Percentiles rank a stretch among this genome's conserved stretches.
phyloP scores from a whole-genome alignment of 2,329 filamentous ascomycete species.

The Ascochyta koolunga region DNA sequence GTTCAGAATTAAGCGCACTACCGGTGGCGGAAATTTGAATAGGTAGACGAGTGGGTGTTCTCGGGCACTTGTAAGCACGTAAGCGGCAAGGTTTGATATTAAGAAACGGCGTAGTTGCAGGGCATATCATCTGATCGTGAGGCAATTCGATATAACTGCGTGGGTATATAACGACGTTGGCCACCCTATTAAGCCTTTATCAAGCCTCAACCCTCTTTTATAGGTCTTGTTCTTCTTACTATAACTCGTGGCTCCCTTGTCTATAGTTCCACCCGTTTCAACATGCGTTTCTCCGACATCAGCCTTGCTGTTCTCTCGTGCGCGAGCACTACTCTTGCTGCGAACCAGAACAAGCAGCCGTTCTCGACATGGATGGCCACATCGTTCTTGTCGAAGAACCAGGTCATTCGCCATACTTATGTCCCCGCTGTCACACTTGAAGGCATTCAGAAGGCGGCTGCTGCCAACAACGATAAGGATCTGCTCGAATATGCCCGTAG shows the following conservation, averaged over 20 bases:
- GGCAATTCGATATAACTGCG: not conserved
- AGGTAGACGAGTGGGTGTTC: slow-evolving; percentile 13
- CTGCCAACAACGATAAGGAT: slow-evolving; percentile 51
- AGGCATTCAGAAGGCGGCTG: slow-evolving; percentile 55
- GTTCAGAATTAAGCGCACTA: slow-evolving; percentile 17
- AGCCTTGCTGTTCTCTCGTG: slow-evolving; percentile 30
- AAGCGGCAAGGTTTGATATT: slow-evolving; percentile 25
- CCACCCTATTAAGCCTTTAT: slow-evolving; percentile 7
- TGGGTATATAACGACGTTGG: slow-evolving; percentile 11
- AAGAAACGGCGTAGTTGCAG: slow-evolving; percentile 6
- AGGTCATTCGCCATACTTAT: slow-evolving; percentile 52
- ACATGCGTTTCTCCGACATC: slow-evolving; percentile 35
- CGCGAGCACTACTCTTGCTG: slow-evolving; percentile 30
- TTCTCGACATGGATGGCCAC: slow-evolving; percentile 54
- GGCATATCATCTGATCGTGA: slow-evolving; percentile 6
- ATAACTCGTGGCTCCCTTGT: slow-evolving; percentile 15
- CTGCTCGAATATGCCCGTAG: slow-evolving; percentile 54
- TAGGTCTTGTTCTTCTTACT: slow-evolving; percentile 5
- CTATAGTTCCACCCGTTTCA: slow-evolving; percentile 18
- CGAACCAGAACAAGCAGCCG: slow-evolving; percentile 27
- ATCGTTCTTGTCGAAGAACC: slow-evolving; percentile 54
- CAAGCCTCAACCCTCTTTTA: slow-evolving; percentile 8
- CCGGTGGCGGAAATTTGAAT: slow-evolving; percentile 24
- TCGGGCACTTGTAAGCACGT: slow-evolving; percentile 12
- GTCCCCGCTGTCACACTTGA: slow-evolving; percentile 56